A percentile compares a stretch with the other conserved stretches of the same genome.
phyloP scores from a whole-genome alignment of 805 yeast genomes.

The Limtongia smithiae region DNA sequence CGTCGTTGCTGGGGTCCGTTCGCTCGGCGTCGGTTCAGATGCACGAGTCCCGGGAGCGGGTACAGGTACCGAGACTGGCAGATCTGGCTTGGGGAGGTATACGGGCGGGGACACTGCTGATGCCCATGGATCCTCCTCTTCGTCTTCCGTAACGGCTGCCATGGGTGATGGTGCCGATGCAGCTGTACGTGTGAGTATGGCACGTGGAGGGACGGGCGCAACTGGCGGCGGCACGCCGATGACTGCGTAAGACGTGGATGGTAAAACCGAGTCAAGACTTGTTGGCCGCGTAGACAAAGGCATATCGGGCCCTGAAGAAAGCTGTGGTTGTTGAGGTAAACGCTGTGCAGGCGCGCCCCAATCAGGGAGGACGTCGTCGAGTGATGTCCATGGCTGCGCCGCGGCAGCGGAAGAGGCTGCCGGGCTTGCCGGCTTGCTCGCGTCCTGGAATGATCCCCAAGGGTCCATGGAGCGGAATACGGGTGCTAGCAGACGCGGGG shows the following conservation, averaged over 20 bases:
- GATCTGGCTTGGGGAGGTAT: too few species aligned
- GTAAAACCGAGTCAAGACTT: too few species aligned
- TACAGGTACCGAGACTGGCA: too few species aligned
- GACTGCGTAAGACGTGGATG: too few species aligned
- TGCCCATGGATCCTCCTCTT: conserved; percentile 29
- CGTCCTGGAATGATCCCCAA: conserved; percentile 18
- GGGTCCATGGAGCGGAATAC: conserved; percentile 12
- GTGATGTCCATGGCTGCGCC: conserved; percentile 5
- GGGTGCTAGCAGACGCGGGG: too few species aligned
- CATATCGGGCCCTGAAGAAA: too few species aligned
- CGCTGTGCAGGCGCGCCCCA: conserved; percentile 11
- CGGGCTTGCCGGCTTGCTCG: not conserved
- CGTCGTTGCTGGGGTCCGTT: not conserved
- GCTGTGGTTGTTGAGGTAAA: not conserved
- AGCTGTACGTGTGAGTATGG: too few species aligned
- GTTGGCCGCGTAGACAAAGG: too few species aligned
- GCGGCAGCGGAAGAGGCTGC: conserved; percentile 1
- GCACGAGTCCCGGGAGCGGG: not conserved
- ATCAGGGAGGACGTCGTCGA: conserved; percentile 24
- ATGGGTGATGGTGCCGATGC: too few species aligned
- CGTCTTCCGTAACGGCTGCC: conserved; percentile 2
- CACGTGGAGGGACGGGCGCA: too few species aligned
- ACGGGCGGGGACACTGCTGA: conserved; percentile 18
- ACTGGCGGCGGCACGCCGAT: not conserved
- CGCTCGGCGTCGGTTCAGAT: not conserved